phyloP scores from a whole-genome alignment of 805 yeast species.

The Metschnikowia corniflorae region DNA sequence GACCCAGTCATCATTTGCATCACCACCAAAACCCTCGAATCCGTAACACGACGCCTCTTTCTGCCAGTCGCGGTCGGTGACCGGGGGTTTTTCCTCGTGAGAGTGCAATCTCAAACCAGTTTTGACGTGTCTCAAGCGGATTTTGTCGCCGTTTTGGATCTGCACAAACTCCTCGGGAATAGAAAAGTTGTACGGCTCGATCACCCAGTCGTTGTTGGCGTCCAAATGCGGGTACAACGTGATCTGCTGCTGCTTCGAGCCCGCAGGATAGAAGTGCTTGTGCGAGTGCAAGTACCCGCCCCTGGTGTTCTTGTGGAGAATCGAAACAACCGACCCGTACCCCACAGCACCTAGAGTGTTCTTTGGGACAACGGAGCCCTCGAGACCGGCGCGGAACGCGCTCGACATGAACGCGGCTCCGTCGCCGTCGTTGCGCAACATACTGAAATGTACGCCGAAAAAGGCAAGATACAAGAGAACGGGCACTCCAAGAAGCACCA shows the following conservation, averaged over 20 bases:
- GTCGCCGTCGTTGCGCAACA: slow-evolving; percentile 60
- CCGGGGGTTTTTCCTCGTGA: slow-evolving; percentile 79
- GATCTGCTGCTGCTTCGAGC: slow-evolving; percentile 81
- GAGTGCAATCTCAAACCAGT: slow-evolving; percentile 73
- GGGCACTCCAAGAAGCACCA: slow-evolving; percentile 57
- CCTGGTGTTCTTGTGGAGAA: slow-evolving; percentile 65
- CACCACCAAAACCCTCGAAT: slow-evolving; percentile 71
- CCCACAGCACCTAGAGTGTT: slow-evolving; percentile 66
- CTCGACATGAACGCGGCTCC: slow-evolving; percentile 71
- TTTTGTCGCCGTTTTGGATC: slow-evolving; percentile 63
- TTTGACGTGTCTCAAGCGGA: slow-evolving; percentile 58
- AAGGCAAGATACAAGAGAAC: slow-evolving; percentile 49
- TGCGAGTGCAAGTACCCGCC: slow-evolving; percentile 89
- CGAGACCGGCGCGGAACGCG: slow-evolving; percentile 63
- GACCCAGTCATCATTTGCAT: slow-evolving; percentile 78
- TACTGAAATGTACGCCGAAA: slow-evolving; percentile 61
- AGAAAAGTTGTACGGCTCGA: slow-evolving; percentile 64
- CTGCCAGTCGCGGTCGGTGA: slow-evolving; percentile 76
- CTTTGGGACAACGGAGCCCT: slow-evolving; percentile 57
- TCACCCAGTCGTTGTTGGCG: slow-evolving; percentile 65
- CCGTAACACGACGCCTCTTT: slow-evolving; percentile 80
- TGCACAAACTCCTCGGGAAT: slow-evolving; percentile 60
- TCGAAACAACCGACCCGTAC: slow-evolving; percentile 60
- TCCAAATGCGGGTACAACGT: slow-evolving; percentile 80
- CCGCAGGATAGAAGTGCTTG: slow-evolving; percentile 63